Percentiles rank a stretch among this genome's conserved stretches.
Evolutionary conservation across 805 yeast species (phyloP).

Genomic region (Monosporozyma yasuniensis): DNA sequence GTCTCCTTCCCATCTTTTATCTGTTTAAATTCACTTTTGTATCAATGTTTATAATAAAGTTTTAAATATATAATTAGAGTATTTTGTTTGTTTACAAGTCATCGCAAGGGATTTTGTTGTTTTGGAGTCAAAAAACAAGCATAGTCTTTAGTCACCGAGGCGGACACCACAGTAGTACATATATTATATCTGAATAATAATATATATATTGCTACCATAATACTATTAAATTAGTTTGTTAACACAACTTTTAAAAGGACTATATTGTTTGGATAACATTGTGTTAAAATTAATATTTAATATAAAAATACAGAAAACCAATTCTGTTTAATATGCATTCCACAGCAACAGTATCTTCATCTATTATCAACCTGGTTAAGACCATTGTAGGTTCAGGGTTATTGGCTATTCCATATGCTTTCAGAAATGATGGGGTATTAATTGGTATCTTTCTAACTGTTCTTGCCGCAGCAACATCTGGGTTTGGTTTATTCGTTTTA

Average conservation of each 20-base stretch:
- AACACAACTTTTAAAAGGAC: background rate
- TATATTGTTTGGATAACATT: background rate
- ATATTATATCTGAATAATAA: background rate
- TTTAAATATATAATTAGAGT: background rate
- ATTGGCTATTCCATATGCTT: conserved; percentile 63
- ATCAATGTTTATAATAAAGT: background rate
- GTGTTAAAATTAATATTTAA: background rate
- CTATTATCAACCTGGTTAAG: conserved; percentile 59
- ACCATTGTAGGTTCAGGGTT: conserved; percentile 76
- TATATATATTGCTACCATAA: background rate
- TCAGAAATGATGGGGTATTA: conserved; percentile 54
- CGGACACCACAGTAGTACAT: background rate
- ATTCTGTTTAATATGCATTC: background rate
- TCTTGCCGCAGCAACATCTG: conserved; percentile 56
- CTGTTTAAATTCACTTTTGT: background rate
- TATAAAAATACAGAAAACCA: background rate
- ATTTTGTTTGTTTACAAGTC: background rate
- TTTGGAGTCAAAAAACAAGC: background rate
- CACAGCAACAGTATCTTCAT: conserved; percentile 45
- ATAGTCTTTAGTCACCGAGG: background rate
- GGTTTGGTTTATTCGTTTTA: conserved; percentile 58
- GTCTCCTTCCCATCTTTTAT: background rate
- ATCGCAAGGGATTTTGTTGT: background rate
- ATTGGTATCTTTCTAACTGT: conserved; percentile 48
- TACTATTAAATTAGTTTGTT: background rate